Percentiles rank a stretch among this genome's conserved stretches.
phyloP scores from a whole-genome alignment of 192 early-diverging fungal genomes.

The Backusella circina region DNA sequence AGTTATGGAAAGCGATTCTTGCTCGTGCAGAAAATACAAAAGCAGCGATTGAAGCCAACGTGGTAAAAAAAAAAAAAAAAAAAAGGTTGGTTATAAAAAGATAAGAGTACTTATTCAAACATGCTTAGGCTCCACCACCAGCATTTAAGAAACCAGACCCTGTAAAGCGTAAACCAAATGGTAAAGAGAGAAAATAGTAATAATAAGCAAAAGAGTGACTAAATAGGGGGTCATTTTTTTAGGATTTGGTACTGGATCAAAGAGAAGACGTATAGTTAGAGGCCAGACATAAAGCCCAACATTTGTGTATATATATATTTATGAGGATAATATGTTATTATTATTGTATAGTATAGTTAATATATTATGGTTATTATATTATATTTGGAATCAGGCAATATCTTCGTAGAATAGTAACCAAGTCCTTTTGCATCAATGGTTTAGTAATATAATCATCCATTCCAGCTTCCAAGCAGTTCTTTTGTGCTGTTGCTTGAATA shows the following conservation, averaged over 20 bases:
- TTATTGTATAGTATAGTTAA: not conserved
- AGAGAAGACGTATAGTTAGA: not conserved
- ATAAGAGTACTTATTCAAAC: not conserved
- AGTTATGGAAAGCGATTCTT: not conserved
- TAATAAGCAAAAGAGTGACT: not conserved
- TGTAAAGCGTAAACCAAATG: not conserved
- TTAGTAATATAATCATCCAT: constrained; percentile 51
- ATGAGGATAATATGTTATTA: not conserved
- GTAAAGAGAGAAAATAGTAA: not conserved
- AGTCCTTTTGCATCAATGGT: constrained; percentile 44
- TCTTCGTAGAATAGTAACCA: constrained; percentile 37
- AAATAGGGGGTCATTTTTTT: not conserved
- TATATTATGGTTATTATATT: not conserved
- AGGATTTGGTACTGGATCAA: not conserved
- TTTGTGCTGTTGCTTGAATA: constrained; percentile 41
- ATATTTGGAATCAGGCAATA: constrained; percentile 25
- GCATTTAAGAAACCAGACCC: not conserved
- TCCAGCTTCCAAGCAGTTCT: constrained; percentile 41
- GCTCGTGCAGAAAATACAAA: not conserved
- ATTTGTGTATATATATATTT: not conserved
- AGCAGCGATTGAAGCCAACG: not conserved
- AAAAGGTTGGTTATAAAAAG: not conserved
- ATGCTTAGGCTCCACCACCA: not conserved
- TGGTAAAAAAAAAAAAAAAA: not conserved
- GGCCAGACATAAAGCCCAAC: not conserved